These are phyloP conservation scores for Hexamita inflata DNA, from an alignment of 208 protist genomes.

Conservation along the genomic window DNA sequence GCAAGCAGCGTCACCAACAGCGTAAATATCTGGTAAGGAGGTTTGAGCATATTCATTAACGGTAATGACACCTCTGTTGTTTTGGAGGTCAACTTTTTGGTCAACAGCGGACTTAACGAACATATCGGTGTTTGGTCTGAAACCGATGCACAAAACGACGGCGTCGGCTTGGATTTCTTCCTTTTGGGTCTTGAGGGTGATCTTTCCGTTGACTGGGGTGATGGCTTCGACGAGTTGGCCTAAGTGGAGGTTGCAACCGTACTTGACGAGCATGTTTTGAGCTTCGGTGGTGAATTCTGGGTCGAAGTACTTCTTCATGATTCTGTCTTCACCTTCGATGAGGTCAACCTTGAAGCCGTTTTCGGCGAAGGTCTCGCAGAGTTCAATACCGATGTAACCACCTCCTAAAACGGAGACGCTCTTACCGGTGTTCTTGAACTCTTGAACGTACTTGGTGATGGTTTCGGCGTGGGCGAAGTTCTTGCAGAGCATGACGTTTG, in stretches of 20 bases:
- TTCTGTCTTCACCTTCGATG: neutral
- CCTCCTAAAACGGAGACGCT: neutral
- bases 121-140: conserved; percentile 15
- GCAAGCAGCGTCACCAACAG: conserved; percentile 10
- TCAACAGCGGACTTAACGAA: neutral
- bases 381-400: conserved; percentile 25
- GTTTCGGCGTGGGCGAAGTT: conserved; percentile 20
- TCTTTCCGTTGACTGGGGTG: neutral
- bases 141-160: conserved; percentile 19
- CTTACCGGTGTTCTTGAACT: neutral
- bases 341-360: neutral
- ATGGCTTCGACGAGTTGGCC: neutral
- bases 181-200: neutral
- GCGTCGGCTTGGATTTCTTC: neutral
- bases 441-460: neutral
- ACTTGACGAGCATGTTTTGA: neutral
- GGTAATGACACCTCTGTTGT: neutral
- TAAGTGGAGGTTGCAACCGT: conserved; percentile 1
- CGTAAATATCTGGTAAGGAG: neutral
- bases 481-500: conserved; percentile 13
- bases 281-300: neutral
- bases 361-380: neutral
- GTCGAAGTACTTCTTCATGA: conserved; percentile 4
- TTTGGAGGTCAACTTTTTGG: neutral
- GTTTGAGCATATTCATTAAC: conserved; percentile 8